These are phyloP conservation scores for Globisporangium barbulae DNA, from an alignment of 352 stramenopile genomes.

Conservation along the genomic window DNA sequence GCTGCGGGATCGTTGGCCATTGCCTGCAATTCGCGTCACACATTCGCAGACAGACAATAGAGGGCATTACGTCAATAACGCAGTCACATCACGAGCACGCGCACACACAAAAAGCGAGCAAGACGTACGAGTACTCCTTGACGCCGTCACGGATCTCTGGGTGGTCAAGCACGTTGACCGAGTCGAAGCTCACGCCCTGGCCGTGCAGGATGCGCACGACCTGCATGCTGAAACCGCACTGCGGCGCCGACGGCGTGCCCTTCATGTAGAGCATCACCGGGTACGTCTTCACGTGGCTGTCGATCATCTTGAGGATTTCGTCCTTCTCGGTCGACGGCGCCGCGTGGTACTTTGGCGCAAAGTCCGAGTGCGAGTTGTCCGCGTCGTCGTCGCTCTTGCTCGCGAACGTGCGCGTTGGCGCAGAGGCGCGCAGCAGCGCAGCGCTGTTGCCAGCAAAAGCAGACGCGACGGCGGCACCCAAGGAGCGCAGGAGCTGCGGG, in stretches of 20 bases:
- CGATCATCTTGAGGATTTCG: constrained; percentile 89
- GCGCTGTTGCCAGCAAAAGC: constrained; percentile 3
- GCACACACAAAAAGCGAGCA: background rate
- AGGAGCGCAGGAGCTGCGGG: constrained; percentile 17
- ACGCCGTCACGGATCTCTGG: constrained; percentile 97
- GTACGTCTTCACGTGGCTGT: constrained; percentile 89
- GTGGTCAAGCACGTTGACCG: constrained; percentile 98
- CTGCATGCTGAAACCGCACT: constrained; percentile 97
- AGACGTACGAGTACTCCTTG: constrained; percentile 96
- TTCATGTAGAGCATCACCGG: constrained; percentile 99
- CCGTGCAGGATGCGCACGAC: constrained; percentile 94
- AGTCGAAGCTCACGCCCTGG: constrained; percentile 94
- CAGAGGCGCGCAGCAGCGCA: background rate
- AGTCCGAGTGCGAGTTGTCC: constrained; percentile 84
- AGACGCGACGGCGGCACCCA: background rate
- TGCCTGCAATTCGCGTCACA: constrained; percentile 40
- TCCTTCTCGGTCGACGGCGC: constrained; percentile 84
- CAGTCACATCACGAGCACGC: background rate
- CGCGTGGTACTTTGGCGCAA: constrained; percentile 84
- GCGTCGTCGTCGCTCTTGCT: constrained; percentile 26
- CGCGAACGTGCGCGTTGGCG: constrained; percentile 33
- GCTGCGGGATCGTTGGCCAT: constrained; percentile 97
- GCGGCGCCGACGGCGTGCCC: constrained; percentile 94
- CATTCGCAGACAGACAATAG: constrained; percentile 1
- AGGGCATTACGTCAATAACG: background rate